Percentiles rank a stretch among this genome's conserved stretches.
Evolutionary conservation across 1,284 basidiomycete species (phyloP).

Genomic region (Heterobasidion irregulare): DNA sequence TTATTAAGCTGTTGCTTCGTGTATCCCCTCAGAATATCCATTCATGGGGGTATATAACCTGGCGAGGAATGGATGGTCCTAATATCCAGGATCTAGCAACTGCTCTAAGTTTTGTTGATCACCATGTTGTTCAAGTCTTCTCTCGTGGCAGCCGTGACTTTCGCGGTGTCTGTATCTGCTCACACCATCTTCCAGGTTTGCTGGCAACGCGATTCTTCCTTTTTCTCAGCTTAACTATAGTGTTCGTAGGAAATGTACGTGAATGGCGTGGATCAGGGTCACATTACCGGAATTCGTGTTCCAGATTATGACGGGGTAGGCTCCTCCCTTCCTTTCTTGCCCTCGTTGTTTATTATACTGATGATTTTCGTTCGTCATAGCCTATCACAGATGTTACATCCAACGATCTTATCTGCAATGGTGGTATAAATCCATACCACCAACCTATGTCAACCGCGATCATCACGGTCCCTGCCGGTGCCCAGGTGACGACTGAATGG

Average conservation of each 20-base stretch:
- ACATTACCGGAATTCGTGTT: conserved; percentile 36
- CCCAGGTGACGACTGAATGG: conserved; percentile 43
- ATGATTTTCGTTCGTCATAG: conserved; percentile 17
- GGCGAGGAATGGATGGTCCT: background rate
- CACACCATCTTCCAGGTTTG: conserved; percentile 43
- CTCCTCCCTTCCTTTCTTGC: background rate
- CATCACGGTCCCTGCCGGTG: conserved; percentile 42
- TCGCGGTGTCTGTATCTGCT: conserved; percentile 23
- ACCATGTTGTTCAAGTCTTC: conserved; percentile 10
- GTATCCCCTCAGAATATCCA: background rate
- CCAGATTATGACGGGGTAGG: conserved; percentile 42
- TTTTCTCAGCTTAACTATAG: background rate
- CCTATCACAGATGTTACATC: conserved; percentile 46
- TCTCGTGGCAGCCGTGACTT: conserved; percentile 18
- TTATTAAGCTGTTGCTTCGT: too few relatives aligned
- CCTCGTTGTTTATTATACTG: background rate
- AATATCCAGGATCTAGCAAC: background rate
- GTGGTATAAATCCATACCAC: conserved; percentile 52
- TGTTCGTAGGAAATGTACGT: conserved; percentile 30
- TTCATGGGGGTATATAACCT: background rate
- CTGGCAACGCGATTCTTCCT: background rate
- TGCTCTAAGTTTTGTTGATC: background rate
- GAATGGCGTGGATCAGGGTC: conserved; percentile 41
- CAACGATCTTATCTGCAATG: conserved; percentile 51
- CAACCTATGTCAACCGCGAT: conserved; percentile 39